Conservation (phyloP, 2,329 filamentous ascomycete genomes). For the Tolypocladium album region DNA sequence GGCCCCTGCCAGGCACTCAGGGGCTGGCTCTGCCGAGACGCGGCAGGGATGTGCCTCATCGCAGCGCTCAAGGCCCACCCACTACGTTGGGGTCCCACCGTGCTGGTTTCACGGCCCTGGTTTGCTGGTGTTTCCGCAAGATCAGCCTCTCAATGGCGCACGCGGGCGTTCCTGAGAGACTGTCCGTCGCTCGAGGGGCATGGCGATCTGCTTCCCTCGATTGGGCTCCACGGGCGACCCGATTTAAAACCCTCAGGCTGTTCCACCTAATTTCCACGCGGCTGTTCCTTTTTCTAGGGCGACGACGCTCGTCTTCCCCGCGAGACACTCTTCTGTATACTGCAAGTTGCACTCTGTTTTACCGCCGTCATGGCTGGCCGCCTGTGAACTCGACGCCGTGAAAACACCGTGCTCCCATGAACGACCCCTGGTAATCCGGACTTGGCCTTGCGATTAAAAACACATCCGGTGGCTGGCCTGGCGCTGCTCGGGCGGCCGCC, state of each 20-base stretch:
- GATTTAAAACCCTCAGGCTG: neutral
- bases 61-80: neutral
- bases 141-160: neutral
- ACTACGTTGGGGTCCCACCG: neutral
- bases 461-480: neutral
- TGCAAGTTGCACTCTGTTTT: neutral
- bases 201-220: neutral
- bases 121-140: neutral
- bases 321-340: neutral
- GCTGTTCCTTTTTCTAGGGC: neutral
- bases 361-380: neutral
- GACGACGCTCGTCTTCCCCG: neutral
- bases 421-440: neutral
- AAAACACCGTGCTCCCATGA: neutral
- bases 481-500: conserved; percentile 3
- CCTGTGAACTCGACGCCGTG: neutral
- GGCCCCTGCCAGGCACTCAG: neutral
- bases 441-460: neutral
- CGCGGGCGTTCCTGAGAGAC: neutral
- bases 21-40: neutral
- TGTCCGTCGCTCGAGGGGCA: neutral
- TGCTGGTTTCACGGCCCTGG: conserved; percentile 4
- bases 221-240: neutral
- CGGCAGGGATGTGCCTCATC: conserved; percentile 2
- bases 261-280: neutral